These are phyloP conservation scores for Rhizoctonia solani DNA, from an alignment of 1,284 basidiomycete species.

Conservation along the genomic window DNA sequence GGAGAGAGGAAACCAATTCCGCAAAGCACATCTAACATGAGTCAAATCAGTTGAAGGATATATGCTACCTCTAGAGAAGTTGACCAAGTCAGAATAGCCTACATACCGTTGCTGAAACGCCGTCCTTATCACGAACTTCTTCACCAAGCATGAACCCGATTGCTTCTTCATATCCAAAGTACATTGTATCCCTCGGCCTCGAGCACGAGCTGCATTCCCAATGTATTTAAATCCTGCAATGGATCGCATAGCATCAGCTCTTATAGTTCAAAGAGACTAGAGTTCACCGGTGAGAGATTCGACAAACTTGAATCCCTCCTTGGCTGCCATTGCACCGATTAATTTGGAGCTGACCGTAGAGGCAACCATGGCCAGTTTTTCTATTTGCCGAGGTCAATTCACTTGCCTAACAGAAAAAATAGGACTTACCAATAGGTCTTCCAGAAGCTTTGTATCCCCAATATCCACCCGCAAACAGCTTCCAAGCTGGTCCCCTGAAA, in stretches of 20 bases:
- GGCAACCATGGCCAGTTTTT: slow-evolving; percentile 77
- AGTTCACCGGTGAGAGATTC: slow-evolving; percentile 78
- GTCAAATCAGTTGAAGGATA: neutral
- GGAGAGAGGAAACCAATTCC: slow-evolving; percentile 61
- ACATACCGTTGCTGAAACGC: slow-evolving; percentile 71
- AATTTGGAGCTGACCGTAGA: slow-evolving; percentile 89
- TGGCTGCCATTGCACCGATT: slow-evolving; percentile 71
- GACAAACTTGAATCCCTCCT: slow-evolving; percentile 77
- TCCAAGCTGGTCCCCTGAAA: slow-evolving; percentile 84
- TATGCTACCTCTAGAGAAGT: neutral
- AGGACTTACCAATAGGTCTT: slow-evolving; percentile 56
- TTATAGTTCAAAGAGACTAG: neutral
- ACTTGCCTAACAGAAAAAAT: slow-evolving; percentile 50
- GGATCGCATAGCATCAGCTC: neutral
- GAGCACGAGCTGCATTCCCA: slow-evolving; percentile 72
- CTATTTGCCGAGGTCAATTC: slow-evolving; percentile 52
- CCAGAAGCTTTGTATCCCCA: slow-evolving; percentile 65
- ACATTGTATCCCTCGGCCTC: slow-evolving; percentile 69
- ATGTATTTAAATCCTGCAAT: slow-evolving; percentile 80
- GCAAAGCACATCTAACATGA: slow-evolving; percentile 63
- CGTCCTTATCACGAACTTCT: slow-evolving; percentile 81
- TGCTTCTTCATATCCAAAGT: slow-evolving; percentile 85
- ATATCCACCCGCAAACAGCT: slow-evolving; percentile 62
- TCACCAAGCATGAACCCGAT: slow-evolving; percentile 84
- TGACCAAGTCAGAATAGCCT: too few species aligned